Percentiles rank a stretch among this genome's conserved stretches.
These are phyloP conservation scores for Xylaria sp. DNA, from an alignment of 2,329 filamentous ascomycete genomes.

Conservation along the genomic window DNA sequence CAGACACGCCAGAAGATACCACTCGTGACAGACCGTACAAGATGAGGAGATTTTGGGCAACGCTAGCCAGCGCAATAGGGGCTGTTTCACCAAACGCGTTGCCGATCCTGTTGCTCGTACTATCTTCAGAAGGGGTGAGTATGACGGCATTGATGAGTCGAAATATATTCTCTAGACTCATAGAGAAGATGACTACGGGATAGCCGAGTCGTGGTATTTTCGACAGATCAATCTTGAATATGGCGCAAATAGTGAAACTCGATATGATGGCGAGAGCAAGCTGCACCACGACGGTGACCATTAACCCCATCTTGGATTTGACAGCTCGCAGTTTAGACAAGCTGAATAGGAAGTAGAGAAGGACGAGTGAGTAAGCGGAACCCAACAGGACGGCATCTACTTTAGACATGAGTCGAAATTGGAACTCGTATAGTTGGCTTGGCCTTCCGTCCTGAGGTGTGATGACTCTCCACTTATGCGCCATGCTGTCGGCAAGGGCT, in stretches of 20 bases:
- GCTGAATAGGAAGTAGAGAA: slow-evolving; percentile 72
- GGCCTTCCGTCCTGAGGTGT: slow-evolving; percentile 62
- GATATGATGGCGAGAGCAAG: slow-evolving; percentile 78
- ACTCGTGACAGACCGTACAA: slow-evolving; percentile 72
- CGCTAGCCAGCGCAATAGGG: slow-evolving; percentile 73
- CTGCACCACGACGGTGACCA: slow-evolving; percentile 75
- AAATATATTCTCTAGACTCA: slow-evolving; percentile 83
- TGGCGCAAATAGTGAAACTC: slow-evolving; percentile 81
- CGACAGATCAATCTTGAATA: slow-evolving; percentile 79
- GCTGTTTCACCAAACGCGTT: slow-evolving; percentile 79
- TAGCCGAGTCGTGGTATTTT: slow-evolving; percentile 79
- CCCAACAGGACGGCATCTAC: slow-evolving; percentile 72
- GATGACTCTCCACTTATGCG: slow-evolving; percentile 71
- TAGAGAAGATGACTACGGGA: slow-evolving; percentile 78
- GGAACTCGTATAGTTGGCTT: slow-evolving; percentile 79
- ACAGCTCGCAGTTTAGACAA: slow-evolving; percentile 77
- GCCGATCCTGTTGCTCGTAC: slow-evolving; percentile 74
- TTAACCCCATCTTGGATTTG: slow-evolving; percentile 78
- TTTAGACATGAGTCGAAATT: slow-evolving; percentile 77
- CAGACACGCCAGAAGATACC: slow-evolving; percentile 75
- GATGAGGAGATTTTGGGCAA: slow-evolving; percentile 74
- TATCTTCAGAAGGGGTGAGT: slow-evolving; percentile 73
- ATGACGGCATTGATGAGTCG: slow-evolving; percentile 82
- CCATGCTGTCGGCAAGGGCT: slow-evolving; percentile 59
- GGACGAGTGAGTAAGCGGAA: slow-evolving; percentile 71